Evolutionary conservation across 768 basidiomycete genomes (phyloP).

Genomic region (Lentinula guzmanii): DNA sequence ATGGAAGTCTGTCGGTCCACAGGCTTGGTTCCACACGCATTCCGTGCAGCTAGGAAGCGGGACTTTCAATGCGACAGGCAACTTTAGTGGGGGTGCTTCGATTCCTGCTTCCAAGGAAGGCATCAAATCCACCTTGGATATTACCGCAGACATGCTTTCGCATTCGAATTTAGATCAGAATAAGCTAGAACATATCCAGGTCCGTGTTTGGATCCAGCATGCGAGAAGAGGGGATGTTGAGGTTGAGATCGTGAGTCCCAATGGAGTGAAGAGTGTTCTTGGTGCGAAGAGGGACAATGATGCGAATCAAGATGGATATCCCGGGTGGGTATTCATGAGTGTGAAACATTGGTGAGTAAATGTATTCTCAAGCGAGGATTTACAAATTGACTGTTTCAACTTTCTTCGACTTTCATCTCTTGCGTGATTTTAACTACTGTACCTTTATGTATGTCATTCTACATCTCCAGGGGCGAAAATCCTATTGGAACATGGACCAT

Average conservation of each 20-base stretch:
- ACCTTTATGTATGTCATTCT: constrained; percentile 8
- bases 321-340: constrained; percentile 98
- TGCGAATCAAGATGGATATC: constrained; percentile 58
- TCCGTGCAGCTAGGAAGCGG: constrained; percentile 63
- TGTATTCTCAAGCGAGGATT: background rate
- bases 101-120: constrained; percentile 33
- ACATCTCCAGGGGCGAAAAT: constrained; percentile 80
- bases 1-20: constrained; percentile 90
- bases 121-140: constrained; percentile 13
- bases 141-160: constrained; percentile 62
- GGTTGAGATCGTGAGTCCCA: constrained; percentile 82
- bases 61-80: constrained; percentile 44
- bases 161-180: constrained; percentile 70
- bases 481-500: constrained; percentile 90
- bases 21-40: constrained; percentile 81
- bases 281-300: constrained; percentile 70
- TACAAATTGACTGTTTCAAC: background rate
- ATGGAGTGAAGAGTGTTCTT: constrained; percentile 79
- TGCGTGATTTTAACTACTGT: no score
- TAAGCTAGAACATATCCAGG: constrained; percentile 82
- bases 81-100: constrained; percentile 56
- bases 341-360: constrained; percentile 88
- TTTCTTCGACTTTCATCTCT: background rate
- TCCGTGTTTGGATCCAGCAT: constrained; percentile 93
- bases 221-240: constrained; percentile 85